phyloP scores from a whole-genome alignment of 768 basidiomycete species.

The Lactarius vividus region DNA sequence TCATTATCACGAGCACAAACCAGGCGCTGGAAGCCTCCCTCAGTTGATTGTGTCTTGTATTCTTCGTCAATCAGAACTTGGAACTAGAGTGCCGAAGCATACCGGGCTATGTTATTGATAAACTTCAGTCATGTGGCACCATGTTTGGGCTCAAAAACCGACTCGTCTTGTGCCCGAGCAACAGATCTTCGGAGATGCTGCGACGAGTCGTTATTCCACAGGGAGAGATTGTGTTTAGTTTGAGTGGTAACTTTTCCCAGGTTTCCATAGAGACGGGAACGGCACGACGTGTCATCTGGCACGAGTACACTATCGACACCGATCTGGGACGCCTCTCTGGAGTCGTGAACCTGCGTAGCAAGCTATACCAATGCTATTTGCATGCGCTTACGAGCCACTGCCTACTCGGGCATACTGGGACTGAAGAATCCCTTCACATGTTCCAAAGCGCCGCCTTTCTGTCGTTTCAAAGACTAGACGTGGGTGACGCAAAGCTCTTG shows the following conservation, averaged over 20 bases:
- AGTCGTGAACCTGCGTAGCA: constrained; percentile 32
- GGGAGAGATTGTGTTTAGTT: not conserved
- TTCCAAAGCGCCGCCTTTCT: constrained; percentile 31
- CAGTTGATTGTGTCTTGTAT: no score
- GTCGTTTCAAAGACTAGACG: constrained; percentile 41
- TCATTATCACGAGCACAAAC: no score
- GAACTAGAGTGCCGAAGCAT: no score
- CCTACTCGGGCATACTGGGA: not conserved
- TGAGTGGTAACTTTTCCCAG: not conserved
- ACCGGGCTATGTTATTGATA: no score
- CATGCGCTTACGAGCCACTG: constrained; percentile 47
- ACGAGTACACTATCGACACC: constrained; percentile 32
- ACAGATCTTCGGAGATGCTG: not conserved
- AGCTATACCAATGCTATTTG: constrained; percentile 42
- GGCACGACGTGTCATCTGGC: constrained; percentile 23
- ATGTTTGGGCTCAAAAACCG: constrained; percentile 43
- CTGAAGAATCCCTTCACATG: no score
- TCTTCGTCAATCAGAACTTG: no score
- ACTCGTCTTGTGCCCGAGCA: constrained; percentile 24
- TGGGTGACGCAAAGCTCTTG: not conserved
- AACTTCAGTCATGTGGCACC: constrained; percentile 32
- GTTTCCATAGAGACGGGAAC: not conserved
- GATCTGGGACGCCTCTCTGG: constrained; percentile 30
- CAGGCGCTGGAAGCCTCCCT: no score
- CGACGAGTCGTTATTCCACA: constrained; percentile 17